Percentiles rank a stretch among this genome's conserved stretches.
These are phyloP conservation scores for Penicillium fuscoglaucum DNA, from an alignment of 2,329 filamentous ascomycete species.

Conservation along the genomic window DNA sequence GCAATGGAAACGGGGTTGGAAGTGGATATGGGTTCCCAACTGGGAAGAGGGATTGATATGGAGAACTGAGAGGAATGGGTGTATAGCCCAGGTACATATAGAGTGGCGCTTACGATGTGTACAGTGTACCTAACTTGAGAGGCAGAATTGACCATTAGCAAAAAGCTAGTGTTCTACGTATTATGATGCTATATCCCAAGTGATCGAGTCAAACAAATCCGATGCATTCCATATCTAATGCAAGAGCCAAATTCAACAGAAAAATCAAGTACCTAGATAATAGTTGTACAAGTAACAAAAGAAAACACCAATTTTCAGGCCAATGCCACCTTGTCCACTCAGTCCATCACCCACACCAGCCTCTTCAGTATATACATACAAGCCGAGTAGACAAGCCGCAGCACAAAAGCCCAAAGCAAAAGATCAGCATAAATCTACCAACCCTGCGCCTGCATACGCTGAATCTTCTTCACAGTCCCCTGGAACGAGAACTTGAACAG, in stretches of 20 bases:
- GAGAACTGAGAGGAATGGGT: background rate
- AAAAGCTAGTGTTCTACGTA: background rate
- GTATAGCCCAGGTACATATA: slow-evolving; percentile 11
- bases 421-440: slow-evolving; percentile 36
- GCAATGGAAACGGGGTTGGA: slow-evolving; percentile 15
- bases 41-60: slow-evolving; percentile 45
- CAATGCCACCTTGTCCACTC: slow-evolving; percentile 10
- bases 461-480: slow-evolving; percentile 43
- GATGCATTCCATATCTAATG: slow-evolving; percentile 27
- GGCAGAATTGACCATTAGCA: background rate
- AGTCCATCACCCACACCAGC: slow-evolving; percentile 8
- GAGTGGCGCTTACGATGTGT: slow-evolving; percentile 6
- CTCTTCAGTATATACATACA: slow-evolving; percentile 20
- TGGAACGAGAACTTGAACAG: slow-evolving; percentile 48
- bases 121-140: slow-evolving; percentile 13
- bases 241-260: slow-evolving; percentile 13
- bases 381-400: slow-evolving; percentile 11
- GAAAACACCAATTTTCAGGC: slow-evolving; percentile 10
- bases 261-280: slow-evolving; percentile 19
- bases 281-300: slow-evolving; percentile 22
- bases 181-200: slow-evolving; percentile 3
- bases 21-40: slow-evolving; percentile 40
- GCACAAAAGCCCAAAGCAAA: slow-evolving; percentile 1
- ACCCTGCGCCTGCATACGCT: slow-evolving; percentile 48
- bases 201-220: slow-evolving; percentile 18